A percentile compares a stretch with the other conserved stretches of the same genome.
Evolutionary conservation across 139 green algal species (phyloP).

Genomic region (Closterium sp.): DNA sequence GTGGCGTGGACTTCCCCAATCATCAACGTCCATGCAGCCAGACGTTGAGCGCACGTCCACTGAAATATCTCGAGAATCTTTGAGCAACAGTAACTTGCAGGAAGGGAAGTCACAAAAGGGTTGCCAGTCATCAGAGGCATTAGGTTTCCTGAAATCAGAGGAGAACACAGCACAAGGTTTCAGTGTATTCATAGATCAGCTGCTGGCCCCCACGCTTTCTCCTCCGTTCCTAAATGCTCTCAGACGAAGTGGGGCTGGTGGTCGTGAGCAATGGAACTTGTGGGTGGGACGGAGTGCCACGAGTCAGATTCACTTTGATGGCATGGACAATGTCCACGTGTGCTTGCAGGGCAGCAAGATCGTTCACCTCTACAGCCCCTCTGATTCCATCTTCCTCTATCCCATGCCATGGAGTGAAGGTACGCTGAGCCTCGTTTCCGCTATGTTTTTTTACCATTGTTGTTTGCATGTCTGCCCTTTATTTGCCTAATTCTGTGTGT

Average conservation of each 20-base stretch:
- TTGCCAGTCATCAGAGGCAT: no score
- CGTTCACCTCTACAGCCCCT: constrained; percentile 23
- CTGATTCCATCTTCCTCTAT: constrained; percentile 13
- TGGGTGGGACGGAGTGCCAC: constrained; percentile 19
- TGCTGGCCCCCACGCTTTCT: constrained; percentile 16
- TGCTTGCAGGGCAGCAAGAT: constrained; percentile 14
- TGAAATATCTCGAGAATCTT: not conserved
- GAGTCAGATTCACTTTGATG: constrained; percentile 35
- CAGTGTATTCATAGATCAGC: constrained; percentile 1
- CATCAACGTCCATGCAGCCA: not conserved
- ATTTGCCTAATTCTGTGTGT: not conserved
- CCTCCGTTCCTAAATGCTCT: not conserved
- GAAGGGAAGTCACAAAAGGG: no score
- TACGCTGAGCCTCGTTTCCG: not conserved
- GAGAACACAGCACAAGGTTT: not conserved
- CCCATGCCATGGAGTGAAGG: constrained; percentile 9
- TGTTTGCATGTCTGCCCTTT: not conserved
- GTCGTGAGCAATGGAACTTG: constrained; percentile 6
- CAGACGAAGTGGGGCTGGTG: not conserved
- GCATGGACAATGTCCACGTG: constrained; percentile 31
- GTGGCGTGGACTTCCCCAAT: constrained; percentile 20
- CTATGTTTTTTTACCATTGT: no score
- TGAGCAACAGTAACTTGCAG: no score
- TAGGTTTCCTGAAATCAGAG: no score
- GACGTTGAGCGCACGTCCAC: not conserved